Conservation (phyloP, 2,329 filamentous ascomycete species). For the Colletotrichum sp. region DNA sequence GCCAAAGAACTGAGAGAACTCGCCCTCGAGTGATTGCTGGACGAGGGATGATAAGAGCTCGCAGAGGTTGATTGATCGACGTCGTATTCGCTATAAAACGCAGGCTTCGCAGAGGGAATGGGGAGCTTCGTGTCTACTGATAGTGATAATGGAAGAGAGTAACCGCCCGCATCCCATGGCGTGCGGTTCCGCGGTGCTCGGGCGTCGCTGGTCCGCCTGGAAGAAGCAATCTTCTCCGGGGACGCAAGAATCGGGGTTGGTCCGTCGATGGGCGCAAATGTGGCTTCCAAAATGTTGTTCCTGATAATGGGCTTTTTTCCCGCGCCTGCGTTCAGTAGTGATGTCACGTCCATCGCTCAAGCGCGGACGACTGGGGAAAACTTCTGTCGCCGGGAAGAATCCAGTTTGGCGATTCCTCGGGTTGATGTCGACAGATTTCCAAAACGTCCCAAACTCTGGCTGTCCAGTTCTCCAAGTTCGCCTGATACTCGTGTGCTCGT, state of each 20-base stretch:
- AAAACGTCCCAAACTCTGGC: neutral
- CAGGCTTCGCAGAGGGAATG: slow-evolving; percentile 22
- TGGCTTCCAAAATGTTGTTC: slow-evolving; percentile 12
- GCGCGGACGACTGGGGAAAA: slow-evolving; percentile 17
- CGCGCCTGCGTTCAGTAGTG: slow-evolving; percentile 24
- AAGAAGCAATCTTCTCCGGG: slow-evolving; percentile 16
- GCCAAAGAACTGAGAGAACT: slow-evolving; percentile 34
- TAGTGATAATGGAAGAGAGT: slow-evolving; percentile 47
- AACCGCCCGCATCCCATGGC: slow-evolving; percentile 58
- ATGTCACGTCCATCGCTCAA: slow-evolving; percentile 26
- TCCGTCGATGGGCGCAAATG: slow-evolving; percentile 3
- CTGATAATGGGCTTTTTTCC: slow-evolving; percentile 21
- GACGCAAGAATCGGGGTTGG: slow-evolving; percentile 3
- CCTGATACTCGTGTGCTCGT: neutral
- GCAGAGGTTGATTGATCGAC: slow-evolving; percentile 23
- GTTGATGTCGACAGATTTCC: neutral
- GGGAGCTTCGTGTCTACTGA: slow-evolving; percentile 40
- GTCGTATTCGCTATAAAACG: slow-evolving; percentile 24
- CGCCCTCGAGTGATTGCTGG: slow-evolving; percentile 31
- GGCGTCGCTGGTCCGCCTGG: slow-evolving; percentile 19
- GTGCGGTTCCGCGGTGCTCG: slow-evolving; percentile 37
- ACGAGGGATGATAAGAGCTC: slow-evolving; percentile 28
- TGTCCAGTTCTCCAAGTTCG: neutral
- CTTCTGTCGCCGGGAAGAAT: slow-evolving; percentile 9
- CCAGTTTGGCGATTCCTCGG: slow-evolving; percentile 16